These are phyloP conservation scores for Casuarina glauca DNA, from an alignment of 306 rosid genomes.

Conservation along the genomic window DNA sequence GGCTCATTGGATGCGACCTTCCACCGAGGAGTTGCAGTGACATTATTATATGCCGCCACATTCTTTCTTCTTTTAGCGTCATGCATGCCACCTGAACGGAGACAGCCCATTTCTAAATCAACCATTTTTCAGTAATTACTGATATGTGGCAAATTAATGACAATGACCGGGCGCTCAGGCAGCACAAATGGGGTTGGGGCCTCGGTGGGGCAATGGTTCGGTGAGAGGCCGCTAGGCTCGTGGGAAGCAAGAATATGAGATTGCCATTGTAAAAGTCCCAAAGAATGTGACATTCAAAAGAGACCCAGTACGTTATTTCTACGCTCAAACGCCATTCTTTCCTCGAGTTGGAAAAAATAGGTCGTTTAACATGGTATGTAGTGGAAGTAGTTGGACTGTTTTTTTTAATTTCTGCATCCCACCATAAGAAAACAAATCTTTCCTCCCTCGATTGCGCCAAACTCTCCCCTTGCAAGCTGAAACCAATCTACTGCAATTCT, in stretches of 20 bases:
- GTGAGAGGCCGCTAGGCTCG: conserved; percentile 30
- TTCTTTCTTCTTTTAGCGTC: background rate
- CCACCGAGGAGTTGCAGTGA: conserved; percentile 12
- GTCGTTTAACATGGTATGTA: conserved; percentile 43
- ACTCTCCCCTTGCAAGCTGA: too few relatives aligned
- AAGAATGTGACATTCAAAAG: conserved; percentile 27
- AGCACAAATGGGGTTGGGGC: background rate
- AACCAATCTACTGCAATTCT: too few relatives aligned
- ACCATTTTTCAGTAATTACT: conserved; percentile 42
- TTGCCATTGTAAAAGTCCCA: conserved; percentile 14
- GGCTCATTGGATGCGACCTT: conserved; percentile 36
- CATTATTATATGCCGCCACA: background rate
- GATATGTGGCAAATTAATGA: conserved; percentile 21
- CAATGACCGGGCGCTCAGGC: background rate
- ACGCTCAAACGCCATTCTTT: conserved; percentile 6
- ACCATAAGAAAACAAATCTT: too few relatives aligned
- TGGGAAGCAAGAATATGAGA: conserved; percentile 28
- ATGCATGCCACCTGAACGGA: conserved; percentile 37
- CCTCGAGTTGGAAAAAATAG: conserved; percentile 22
- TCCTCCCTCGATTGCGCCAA: too few relatives aligned
- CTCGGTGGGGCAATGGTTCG: conserved; percentile 10
- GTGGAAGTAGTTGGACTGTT: conserved; percentile 20
- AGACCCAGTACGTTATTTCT: conserved; percentile 14
- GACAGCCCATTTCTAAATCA: conserved; percentile 48
- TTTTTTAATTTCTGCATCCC: background rate